phyloP scores from a whole-genome alignment of 2,329 filamentous ascomycete species.

The Escovopsis weberi region DNA sequence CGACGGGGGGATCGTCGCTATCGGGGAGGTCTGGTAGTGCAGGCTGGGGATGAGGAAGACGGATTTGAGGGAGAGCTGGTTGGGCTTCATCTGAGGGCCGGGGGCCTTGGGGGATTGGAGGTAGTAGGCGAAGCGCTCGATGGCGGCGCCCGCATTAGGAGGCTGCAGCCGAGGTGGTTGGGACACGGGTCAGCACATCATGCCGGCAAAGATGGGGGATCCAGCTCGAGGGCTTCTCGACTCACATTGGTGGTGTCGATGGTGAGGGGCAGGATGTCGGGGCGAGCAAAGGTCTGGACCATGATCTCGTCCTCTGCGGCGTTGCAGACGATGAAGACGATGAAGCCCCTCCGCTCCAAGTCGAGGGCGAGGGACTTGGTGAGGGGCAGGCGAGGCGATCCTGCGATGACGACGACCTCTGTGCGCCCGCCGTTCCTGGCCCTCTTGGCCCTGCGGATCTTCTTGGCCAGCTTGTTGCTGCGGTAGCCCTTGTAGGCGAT shows the following conservation, averaged over 20 bases:
- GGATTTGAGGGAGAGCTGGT: conserved; percentile 62
- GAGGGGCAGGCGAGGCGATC: conserved; percentile 72
- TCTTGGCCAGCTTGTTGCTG: conserved; percentile 42
- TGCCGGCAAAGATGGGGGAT: background rate
- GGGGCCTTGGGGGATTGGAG: conserved; percentile 64
- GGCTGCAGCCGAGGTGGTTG: conserved; percentile 31
- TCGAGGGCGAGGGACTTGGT: conserved; percentile 74
- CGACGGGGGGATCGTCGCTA: conserved; percentile 72
- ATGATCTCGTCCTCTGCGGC: conserved; percentile 73
- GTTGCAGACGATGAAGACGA: conserved; percentile 81
- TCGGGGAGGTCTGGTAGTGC: conserved; percentile 67
- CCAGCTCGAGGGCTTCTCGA: conserved; percentile 5
- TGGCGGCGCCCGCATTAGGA: conserved; percentile 50
- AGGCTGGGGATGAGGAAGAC: conserved; percentile 72
- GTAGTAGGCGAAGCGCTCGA: conserved; percentile 55
- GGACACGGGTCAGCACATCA: background rate
- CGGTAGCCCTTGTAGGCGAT: conserved; percentile 37
- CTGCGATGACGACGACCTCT: conserved; percentile 79
- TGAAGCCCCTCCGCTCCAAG: conserved; percentile 79
- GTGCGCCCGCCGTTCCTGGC: conserved; percentile 71
- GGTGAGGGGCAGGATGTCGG: conserved; percentile 68
- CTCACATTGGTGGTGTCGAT: conserved; percentile 71
- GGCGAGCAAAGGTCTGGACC: conserved; percentile 60
- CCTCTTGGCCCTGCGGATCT: conserved; percentile 59
- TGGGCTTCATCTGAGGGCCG: conserved; percentile 59